Evolutionary conservation across 2,329 filamentous ascomycete species (phyloP).

Genomic region (Xylaria sp.): DNA sequence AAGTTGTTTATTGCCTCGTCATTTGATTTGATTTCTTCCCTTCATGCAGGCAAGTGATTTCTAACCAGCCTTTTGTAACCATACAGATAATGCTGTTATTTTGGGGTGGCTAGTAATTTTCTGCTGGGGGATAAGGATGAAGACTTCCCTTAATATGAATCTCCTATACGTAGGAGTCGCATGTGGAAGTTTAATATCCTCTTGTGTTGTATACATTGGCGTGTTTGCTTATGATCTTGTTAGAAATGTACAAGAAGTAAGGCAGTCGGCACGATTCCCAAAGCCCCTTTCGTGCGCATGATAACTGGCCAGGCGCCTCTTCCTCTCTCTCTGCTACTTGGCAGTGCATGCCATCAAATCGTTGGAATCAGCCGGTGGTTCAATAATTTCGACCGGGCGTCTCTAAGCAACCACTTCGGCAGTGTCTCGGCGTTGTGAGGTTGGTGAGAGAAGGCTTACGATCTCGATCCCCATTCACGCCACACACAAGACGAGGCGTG

Average conservation of each 20-base stretch:
- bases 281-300: not conserved
- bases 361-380: not conserved
- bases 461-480: not conserved
- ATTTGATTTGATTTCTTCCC: no score
- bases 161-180: not conserved
- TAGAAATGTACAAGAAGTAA: not conserved
- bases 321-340: slow-evolving; percentile 1
- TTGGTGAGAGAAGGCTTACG: not conserved
- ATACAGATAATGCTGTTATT: no score
- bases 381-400: not conserved
- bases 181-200: not conserved
- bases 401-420: slow-evolving; percentile 27
- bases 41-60: no score
- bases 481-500: not conserved
- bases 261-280: not conserved
- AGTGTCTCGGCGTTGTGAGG: slow-evolving; percentile 18
- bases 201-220: not conserved
- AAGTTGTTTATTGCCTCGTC: no score
- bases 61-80: no score
- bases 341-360: not conserved
- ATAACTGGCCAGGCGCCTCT: not conserved
- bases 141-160: no score
- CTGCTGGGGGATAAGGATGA: no score
- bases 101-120: no score
- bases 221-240: not conserved